Conservation (phyloP, 176 grass and related monocot species). For the Eremochloa ophiuroides region DNA sequence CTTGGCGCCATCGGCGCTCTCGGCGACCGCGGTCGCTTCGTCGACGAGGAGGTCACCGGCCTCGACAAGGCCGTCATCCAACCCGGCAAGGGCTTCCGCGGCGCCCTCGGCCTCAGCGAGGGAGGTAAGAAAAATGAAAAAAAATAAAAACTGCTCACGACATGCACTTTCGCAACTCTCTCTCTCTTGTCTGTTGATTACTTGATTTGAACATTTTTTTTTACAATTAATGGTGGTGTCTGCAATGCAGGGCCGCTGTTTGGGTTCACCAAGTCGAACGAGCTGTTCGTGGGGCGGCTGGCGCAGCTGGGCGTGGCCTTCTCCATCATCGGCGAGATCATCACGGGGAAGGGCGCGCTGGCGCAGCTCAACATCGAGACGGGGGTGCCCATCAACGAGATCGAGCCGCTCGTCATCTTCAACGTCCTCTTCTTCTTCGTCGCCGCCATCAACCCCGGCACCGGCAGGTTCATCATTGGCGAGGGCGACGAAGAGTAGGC, state of each 20-base stretch:
- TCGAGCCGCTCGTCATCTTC: conserved; percentile 65
- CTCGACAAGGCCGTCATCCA: conserved; percentile 83
- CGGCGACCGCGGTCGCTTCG: conserved; percentile 79
- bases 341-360: conserved; percentile 67
- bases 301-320: conserved; percentile 68
- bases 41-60: conserved; percentile 63
- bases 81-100: conserved; percentile 79
- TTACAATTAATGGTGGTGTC: background rate
- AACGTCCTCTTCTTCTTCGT: conserved; percentile 69
- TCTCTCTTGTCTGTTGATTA: background rate
- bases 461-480: conserved; percentile 48
- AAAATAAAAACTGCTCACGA: background rate
- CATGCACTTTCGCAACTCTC: background rate
- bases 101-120: conserved; percentile 78
- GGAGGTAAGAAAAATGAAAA: conserved; percentile 37
- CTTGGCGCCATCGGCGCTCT: conserved; percentile 97
- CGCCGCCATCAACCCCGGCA: conserved; percentile 61
- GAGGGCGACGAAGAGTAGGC: conserved; percentile 36
- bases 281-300: conserved; percentile 61
- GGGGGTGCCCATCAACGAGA: conserved; percentile 58
- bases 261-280: conserved; percentile 66
- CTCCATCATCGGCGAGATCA: conserved; percentile 73
- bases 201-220: background rate
- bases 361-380: conserved; percentile 75
- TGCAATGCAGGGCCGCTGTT: conserved; percentile 39